Conservation (phyloP, 2,329 filamentous ascomycete species). For the Fusarium mundagurra region DNA sequence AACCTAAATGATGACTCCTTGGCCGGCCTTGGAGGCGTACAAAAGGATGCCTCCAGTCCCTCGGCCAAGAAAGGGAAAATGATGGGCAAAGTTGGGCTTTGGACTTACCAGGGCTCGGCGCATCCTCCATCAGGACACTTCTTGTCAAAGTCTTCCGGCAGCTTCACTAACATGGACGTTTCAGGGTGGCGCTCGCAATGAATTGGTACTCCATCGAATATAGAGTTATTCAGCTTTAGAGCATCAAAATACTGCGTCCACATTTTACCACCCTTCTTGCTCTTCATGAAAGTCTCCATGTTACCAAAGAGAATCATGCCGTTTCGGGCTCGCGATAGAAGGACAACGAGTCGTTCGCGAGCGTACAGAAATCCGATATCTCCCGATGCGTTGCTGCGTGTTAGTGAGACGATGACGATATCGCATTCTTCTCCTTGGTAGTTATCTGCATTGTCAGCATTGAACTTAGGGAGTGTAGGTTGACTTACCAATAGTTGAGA, state of each 20-base stretch:
- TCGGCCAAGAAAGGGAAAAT: no score
- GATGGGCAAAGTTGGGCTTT: no score
- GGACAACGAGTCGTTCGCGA: constrained; percentile 74
- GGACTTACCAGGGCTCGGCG: constrained; percentile 64
- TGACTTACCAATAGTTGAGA: constrained; percentile 75
- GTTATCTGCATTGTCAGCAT: constrained; percentile 64
- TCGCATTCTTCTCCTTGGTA: constrained; percentile 83
- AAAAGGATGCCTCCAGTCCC: no score
- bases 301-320: constrained; percentile 77
- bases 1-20: no score
- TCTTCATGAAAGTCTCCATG: constrained; percentile 70
- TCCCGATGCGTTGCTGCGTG: constrained; percentile 68
- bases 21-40: no score
- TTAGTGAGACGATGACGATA: constrained; percentile 75
- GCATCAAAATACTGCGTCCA: constrained; percentile 69
- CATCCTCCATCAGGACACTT: constrained; percentile 78
- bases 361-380: constrained; percentile 78
- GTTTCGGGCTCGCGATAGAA: constrained; percentile 73
- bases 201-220: constrained; percentile 70
- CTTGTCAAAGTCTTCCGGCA: constrained; percentile 66
- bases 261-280: constrained; percentile 51
- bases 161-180: constrained; percentile 55
- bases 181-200: constrained; percentile 69
- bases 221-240: constrained; percentile 59
- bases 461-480: accelerated